Evolutionary conservation across 2,329 filamentous ascomycete genomes (phyloP), one percentile per base, ranked within the genome.

Genomic region (Onygenales sp.): DNA sequence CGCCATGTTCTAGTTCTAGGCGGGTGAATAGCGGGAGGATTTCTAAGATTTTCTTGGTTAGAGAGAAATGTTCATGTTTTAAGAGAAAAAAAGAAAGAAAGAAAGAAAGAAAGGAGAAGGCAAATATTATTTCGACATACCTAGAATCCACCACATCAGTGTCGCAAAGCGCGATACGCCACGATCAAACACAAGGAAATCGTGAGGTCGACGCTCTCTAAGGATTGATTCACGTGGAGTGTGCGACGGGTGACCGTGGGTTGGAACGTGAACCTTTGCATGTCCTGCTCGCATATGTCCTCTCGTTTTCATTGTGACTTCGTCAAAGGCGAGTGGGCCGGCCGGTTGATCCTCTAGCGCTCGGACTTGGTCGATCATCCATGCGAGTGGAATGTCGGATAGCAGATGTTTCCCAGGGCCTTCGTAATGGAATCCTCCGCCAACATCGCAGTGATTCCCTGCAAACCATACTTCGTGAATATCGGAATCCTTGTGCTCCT

Each of bases 391-490:
- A 17, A 78, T 70, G 55, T 79, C 76, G 27, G 75, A 78, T 64
- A 79, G 52, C 6, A 65, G 58, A 55, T 64, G 60, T 36, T 60
- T 61, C 43, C 60, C 58, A 10, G 60, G 56, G 4, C 62, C 61
- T 6, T 62, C 60, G 7, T 70, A 66, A 0, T 70, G 69, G 73
- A 77, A 81, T 0, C 78, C 78, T 0, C 78, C 78, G 2, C 78
- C 78, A 8, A 80, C 71, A 51, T 81, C 77, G 8, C 74, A 73
- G 53, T 81, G 78, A 52, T 74, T 74, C 1, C 78, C 78, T 0
- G 78, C 72, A 56, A 81, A 81, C 76, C 78, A 81, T 44, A 80
- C 75, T 56, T 81, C 78, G 47, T 74, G 73, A 54, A 78, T 66
- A 51, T 76, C 71, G 33, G 76, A 55, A 1, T 60, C 52, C 13